These are phyloP conservation scores for Exophiala sp. DNA, from an alignment of 2,329 filamentous ascomycete species.

Conservation along the genomic window DNA sequence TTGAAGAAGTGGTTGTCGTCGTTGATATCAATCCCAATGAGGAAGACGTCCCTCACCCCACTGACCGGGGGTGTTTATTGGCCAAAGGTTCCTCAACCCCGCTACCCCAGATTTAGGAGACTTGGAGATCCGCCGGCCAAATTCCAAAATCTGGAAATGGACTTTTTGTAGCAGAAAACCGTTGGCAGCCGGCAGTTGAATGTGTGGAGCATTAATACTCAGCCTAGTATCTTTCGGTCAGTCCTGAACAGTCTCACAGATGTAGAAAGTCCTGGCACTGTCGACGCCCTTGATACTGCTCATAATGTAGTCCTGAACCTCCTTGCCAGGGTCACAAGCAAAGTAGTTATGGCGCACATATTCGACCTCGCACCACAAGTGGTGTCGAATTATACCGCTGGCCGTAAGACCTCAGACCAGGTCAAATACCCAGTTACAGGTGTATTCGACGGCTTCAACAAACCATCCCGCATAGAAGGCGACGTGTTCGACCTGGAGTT, in stretches of 20 bases:
- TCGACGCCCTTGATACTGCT: no score
- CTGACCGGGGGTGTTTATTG: neutral
- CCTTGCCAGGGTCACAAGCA: neutral
- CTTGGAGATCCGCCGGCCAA: neutral
- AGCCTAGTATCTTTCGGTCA: no score
- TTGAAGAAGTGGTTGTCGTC: no score
- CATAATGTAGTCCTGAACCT: no score
- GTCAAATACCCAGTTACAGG: conserved; percentile 18
- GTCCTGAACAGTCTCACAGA: no score
- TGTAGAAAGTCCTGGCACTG: no score
- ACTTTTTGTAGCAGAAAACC: neutral
- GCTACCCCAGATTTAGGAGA: neutral
- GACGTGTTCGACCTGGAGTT: conserved; percentile 33
- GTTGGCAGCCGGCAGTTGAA: conserved; percentile 1
- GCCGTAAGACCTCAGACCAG: conserved; percentile 12
- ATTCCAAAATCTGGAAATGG: conserved; percentile 17
- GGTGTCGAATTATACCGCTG: conserved; percentile 8
- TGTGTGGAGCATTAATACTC: neutral
- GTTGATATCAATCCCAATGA: no score
- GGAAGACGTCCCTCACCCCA: neutral
- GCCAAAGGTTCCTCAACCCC: no score
- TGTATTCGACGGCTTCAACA: conserved; percentile 36
- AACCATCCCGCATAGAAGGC: conserved; percentile 38
- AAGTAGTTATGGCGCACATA: conserved; percentile 22
- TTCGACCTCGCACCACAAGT: conserved; percentile 21